A percentile compares a stretch with the other conserved stretches of the same genome.
These are phyloP conservation scores for Trichothecium sympodiale DNA, from an alignment of 2,329 filamentous ascomycete species.

Conservation along the genomic window DNA sequence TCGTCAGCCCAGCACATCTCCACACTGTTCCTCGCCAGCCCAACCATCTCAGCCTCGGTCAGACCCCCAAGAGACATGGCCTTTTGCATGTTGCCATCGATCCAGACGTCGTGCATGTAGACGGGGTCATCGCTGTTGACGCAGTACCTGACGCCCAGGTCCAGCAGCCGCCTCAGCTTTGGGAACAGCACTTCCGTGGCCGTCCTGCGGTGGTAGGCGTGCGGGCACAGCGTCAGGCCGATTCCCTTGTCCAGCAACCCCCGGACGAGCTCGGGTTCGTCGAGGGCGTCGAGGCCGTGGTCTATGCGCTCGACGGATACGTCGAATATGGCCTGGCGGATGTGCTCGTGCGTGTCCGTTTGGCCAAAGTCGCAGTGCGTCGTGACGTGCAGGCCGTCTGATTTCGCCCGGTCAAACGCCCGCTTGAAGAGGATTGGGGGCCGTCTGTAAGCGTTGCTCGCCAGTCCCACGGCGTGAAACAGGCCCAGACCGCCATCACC, in stretches of 20 bases:
- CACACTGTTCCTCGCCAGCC: conserved; percentile 27
- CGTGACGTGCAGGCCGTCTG: conserved; percentile 30
- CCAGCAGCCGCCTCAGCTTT: conserved; percentile 36
- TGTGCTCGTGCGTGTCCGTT: conserved; percentile 32
- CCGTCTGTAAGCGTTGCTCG: conserved; percentile 29
- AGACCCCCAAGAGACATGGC: conserved; percentile 12
- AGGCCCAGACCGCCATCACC: conserved; percentile 18
- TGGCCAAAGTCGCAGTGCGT: conserved; percentile 38
- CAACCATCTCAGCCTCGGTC: conserved; percentile 27
- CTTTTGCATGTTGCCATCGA: conserved; percentile 7
- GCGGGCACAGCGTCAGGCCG: conserved; percentile 56
- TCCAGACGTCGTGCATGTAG: conserved; percentile 51
- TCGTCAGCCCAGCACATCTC: conserved; percentile 34
- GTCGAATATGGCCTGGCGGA: conserved; percentile 30
- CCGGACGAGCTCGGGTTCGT: conserved; percentile 44
- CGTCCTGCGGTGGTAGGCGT: conserved; percentile 4
- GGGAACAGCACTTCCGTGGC: conserved; percentile 34
- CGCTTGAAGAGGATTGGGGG: conserved; percentile 30
- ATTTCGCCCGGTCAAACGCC: conserved; percentile 19
- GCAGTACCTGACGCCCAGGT: conserved; percentile 50
- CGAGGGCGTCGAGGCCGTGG: conserved; percentile 54
- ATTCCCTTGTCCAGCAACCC: conserved; percentile 43
- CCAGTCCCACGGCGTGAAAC: conserved; percentile 31
- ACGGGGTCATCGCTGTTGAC: conserved; percentile 63
- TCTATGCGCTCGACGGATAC: conserved; percentile 50